Evolutionary conservation across 495 filamentous ascomycete species (phyloP).

Genomic region (Trichoderma gamsii): DNA sequence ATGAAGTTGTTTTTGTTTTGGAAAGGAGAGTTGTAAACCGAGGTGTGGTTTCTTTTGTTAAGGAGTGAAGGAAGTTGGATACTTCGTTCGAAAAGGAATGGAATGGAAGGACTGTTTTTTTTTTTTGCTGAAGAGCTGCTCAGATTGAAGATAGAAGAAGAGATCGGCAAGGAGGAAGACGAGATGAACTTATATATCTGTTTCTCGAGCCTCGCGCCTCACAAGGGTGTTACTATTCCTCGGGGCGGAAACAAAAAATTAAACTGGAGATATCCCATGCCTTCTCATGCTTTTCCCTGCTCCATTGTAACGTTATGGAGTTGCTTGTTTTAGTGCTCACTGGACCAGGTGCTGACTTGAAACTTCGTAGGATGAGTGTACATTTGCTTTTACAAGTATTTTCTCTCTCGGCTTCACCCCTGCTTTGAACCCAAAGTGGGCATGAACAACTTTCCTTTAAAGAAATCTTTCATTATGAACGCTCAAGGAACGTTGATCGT

Average conservation of each 20-base stretch:
- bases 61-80: not conserved
- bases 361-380: no score
- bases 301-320: not conserved
- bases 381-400: no score
- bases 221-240: no score
- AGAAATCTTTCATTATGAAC: no score
- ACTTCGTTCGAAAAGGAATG: not conserved
- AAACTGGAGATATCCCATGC: not conserved
- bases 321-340: constrained; percentile 6
- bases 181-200: not conserved
- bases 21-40: not conserved
- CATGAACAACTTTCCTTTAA: no score
- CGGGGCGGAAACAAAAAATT: not conserved
- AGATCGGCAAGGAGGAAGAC: no score
- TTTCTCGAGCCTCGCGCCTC: not conserved
- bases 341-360: not conserved
- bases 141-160: no score
- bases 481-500: no score
- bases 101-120: not conserved
- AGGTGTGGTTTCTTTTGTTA: not conserved
- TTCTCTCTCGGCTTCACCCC: no score
- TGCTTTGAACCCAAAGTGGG: no score
- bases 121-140: no score
- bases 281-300: not conserved
- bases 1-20: not conserved